A percentile compares a stretch with the other conserved stretches of the same genome.
Conservation (phyloP, 345 rosid genomes). For the Cardamine chenopodiifolia region DNA sequence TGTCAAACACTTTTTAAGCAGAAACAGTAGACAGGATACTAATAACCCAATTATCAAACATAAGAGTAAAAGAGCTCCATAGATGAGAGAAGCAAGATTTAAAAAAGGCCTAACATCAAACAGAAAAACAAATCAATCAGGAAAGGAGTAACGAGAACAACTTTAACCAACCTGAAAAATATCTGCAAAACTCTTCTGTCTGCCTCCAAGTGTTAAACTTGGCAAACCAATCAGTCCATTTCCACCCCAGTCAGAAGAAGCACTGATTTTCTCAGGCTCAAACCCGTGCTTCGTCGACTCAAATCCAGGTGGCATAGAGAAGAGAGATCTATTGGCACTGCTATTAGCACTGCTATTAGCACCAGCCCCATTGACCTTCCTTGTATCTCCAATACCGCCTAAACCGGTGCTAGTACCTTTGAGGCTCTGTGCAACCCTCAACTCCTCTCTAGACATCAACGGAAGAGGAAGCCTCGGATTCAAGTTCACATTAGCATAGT, state of each 20-base stretch:
- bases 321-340: conserved; percentile 48
- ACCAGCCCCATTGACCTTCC: conserved; percentile 48
- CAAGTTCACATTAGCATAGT: conserved; percentile 73
- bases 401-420: conserved; percentile 49
- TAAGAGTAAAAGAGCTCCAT: too few relatives aligned
- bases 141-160: too few relatives aligned
- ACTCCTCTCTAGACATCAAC: conserved; percentile 76
- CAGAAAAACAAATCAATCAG: too few relatives aligned
- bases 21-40: too few relatives aligned
- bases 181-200: conserved; percentile 82
- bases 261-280: conserved; percentile 38
- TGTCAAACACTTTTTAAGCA: too few relatives aligned
- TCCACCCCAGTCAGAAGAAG: conserved; percentile 76
- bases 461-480: conserved; percentile 95
- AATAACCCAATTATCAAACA: too few relatives aligned
- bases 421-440: conserved; percentile 73
- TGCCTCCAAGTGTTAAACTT: conserved; percentile 63
- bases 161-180: conserved; percentile 70
- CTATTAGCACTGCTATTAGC: too few relatives aligned
- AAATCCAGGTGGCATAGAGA: conserved; percentile 75
- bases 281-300: conserved; percentile 49
- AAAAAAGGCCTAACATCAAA: too few relatives aligned
- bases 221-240: conserved; percentile 86
- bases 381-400: conserved; percentile 67
- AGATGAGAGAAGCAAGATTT: too few relatives aligned